Conservation (phyloP, 2,329 filamentous ascomycete genomes). For the Iodosphaeria phyllophila region DNA sequence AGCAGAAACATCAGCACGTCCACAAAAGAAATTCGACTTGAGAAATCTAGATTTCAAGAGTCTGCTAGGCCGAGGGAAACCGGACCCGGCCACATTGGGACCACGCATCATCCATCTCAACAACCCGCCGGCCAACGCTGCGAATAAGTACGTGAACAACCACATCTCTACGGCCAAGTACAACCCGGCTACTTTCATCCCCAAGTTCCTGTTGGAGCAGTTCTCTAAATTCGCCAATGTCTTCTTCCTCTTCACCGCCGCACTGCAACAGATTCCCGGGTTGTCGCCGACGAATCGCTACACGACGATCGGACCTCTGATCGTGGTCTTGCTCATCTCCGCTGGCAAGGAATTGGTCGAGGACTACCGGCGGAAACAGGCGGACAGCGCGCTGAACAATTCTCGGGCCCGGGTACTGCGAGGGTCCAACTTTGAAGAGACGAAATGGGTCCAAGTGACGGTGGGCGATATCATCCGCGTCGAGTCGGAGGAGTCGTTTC, state of each 20-base stretch:
- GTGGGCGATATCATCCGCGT: conserved; percentile 89
- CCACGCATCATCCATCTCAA: conserved; percentile 90
- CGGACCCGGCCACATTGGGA: conserved; percentile 77
- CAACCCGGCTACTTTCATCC: conserved; percentile 79
- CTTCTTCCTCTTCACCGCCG: conserved; percentile 96
- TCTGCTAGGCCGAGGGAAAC: conserved; percentile 67
- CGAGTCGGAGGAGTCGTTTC: conserved; percentile 87
- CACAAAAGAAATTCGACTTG: conserved; percentile 42
- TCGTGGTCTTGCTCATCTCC: conserved; percentile 82
- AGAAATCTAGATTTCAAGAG: conserved; percentile 87
- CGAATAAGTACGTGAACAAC: conserved; percentile 86
- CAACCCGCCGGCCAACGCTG: conserved; percentile 79
- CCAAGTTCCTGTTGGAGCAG: conserved; percentile 94
- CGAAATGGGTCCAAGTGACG: conserved; percentile 83
- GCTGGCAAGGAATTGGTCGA: conserved; percentile 89
- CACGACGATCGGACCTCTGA: conserved; percentile 88
- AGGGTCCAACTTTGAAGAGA: conserved; percentile 68
- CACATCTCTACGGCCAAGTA: conserved; percentile 97
- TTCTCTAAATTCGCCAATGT: conserved; percentile 99
- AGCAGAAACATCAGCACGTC: conserved; percentile 11
- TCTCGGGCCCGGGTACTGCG: conserved; percentile 70
- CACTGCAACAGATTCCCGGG: conserved; percentile 83
- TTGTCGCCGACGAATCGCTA: conserved; percentile 91
- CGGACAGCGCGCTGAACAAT: conserved; percentile 73
- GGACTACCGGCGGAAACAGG: conserved; percentile 75